Evolutionary conservation across 1,284 basidiomycete genomes (phyloP).

Genomic region (Cryptococcus sp.): DNA sequence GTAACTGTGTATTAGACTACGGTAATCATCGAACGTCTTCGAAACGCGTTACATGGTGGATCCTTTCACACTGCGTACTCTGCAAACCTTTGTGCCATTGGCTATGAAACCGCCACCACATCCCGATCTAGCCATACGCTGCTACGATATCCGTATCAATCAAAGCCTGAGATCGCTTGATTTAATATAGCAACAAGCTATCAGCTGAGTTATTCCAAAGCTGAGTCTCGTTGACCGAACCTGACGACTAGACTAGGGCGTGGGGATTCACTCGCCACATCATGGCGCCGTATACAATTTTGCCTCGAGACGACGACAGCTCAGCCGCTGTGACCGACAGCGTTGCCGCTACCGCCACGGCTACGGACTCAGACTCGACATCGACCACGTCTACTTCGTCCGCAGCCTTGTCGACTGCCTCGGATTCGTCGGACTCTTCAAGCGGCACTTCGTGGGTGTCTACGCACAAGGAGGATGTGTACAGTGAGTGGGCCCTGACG

Average conservation of each 20-base stretch:
- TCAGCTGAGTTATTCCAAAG: not conserved
- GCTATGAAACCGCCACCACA: not conserved
- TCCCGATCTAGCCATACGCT: not conserved
- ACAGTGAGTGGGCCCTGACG: slow-evolving; percentile 6
- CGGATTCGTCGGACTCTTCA: not conserved
- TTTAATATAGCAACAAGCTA: not conserved
- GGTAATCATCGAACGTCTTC: too few relatives aligned
- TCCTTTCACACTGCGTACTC: too few relatives aligned
- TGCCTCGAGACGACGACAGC: slow-evolving; percentile 8
- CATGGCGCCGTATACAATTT: slow-evolving; percentile 13
- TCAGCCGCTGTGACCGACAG: not conserved
- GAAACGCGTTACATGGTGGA: too few relatives aligned
- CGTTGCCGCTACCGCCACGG: not conserved
- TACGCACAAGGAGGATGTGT: slow-evolving; percentile 10
- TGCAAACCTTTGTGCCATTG: not conserved
- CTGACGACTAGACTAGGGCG: not conserved
- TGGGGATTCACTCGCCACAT: not conserved
- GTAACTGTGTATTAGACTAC: too few relatives aligned
- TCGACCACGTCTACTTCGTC: not conserved
- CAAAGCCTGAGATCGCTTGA: not conserved
- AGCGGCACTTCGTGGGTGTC: slow-evolving; percentile 9
- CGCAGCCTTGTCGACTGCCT: not conserved
- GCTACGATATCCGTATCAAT: not conserved
- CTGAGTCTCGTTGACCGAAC: too few relatives aligned
- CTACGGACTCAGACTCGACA: not conserved